Evolutionary conservation across 164 flowering plant species (phyloP).

Genomic region (Annona squamosa): DNA sequence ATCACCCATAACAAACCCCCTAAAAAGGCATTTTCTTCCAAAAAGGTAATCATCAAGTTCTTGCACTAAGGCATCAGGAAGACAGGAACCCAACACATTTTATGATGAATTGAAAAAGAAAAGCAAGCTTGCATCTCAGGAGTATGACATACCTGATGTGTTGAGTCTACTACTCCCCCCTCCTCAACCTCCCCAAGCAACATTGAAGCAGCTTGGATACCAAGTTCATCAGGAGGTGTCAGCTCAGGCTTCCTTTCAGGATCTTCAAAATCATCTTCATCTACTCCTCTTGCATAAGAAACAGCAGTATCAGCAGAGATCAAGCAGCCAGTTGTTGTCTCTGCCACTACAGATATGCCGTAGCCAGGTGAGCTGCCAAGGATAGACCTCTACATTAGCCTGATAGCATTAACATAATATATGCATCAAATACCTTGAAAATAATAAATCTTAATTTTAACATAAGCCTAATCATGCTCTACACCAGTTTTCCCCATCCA

Average conservation of each 20-base stretch:
- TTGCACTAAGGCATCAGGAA: neutral
- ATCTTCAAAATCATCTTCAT: slow-evolving; percentile 36
- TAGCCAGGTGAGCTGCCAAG: slow-evolving; percentile 78
- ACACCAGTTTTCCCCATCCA: no score
- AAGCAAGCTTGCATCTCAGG: neutral
- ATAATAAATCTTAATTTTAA: no score
- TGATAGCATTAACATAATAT: neutral
- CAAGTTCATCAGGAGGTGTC: slow-evolving; percentile 61
- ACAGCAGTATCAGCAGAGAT: slow-evolving; percentile 77
- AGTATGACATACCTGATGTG: slow-evolving; percentile 65
- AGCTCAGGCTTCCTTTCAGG: slow-evolving; percentile 40
- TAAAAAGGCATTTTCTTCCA: neutral
- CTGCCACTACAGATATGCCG: slow-evolving; percentile 89
- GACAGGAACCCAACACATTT: neutral
- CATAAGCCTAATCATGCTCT: no score
- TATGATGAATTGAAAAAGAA: neutral
- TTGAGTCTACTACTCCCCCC: slow-evolving; percentile 94
- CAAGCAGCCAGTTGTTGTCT: slow-evolving; percentile 75
- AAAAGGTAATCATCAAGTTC: neutral
- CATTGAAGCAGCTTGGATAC: slow-evolving; percentile 63
- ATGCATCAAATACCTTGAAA: no score
- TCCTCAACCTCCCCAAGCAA: slow-evolving; percentile 77
- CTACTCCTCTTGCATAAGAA: slow-evolving; percentile 36
- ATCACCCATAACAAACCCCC: neutral
- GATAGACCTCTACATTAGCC: slow-evolving; percentile 3